phyloP scores from a whole-genome alignment of 345 rosid genomes.

The Luvunga scandens region DNA sequence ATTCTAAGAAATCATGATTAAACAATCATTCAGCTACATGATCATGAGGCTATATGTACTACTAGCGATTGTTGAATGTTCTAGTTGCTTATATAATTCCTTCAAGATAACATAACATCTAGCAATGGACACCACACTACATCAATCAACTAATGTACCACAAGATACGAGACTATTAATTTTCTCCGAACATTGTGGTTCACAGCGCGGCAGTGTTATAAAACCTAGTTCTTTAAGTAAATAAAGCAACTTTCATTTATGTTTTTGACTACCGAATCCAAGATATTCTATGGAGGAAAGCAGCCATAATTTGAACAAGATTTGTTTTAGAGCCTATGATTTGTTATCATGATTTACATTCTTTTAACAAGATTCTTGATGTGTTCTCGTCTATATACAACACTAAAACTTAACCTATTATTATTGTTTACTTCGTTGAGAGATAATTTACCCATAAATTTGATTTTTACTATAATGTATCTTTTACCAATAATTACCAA shows the following conservation, averaged over 20 bases:
- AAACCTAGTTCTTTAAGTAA: neutral
- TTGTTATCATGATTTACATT: neutral
- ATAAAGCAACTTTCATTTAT: neutral
- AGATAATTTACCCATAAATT: neutral
- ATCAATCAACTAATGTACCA: neutral
- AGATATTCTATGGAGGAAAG: neutral
- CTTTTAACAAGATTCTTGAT: neutral
- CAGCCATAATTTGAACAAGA: neutral
- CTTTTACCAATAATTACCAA: too few species aligned
- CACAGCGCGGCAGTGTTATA: neutral
- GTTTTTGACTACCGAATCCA: neutral
- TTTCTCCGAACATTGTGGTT: neutral
- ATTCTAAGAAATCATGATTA: neutral
- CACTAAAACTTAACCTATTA: neutral
- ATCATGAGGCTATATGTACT: neutral
- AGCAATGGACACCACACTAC: neutral
- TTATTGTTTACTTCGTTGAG: neutral
- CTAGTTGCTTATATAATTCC: neutral
- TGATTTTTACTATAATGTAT: too few species aligned
- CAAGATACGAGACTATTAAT: neutral
- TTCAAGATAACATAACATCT: neutral
- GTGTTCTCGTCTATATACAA: neutral
- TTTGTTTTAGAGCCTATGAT: neutral
- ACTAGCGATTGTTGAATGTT: neutral
- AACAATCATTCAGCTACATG: neutral